Conservation (phyloP, 495 filamentous ascomycete species). For the Beverwykella pulmonaria region DNA sequence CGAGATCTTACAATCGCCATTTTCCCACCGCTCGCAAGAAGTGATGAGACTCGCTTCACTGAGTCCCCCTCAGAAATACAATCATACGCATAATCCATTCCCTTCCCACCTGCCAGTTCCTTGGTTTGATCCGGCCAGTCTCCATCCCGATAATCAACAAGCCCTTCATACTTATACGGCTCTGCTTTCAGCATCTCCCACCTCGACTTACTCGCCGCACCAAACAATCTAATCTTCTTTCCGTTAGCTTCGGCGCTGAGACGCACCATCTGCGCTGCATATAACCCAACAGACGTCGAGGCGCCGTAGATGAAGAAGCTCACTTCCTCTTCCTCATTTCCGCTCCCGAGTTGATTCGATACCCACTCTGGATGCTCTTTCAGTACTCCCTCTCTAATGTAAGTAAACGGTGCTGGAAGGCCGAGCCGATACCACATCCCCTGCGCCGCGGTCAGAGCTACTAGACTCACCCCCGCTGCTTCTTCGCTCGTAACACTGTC, state of each 20-base stretch:
- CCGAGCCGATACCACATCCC: conserved; percentile 45
- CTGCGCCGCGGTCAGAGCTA: conserved; percentile 44
- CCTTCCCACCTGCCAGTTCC: conserved; percentile 37
- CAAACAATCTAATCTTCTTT: conserved; percentile 41
- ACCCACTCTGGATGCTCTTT: conserved; percentile 22
- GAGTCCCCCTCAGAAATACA: conserved; percentile 49
- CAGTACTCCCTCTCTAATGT: conserved; percentile 8
- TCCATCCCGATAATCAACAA: conserved; percentile 60
- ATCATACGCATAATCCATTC: conserved; percentile 45
- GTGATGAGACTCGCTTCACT: conserved; percentile 18
- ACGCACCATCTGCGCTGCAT: conserved; percentile 47
- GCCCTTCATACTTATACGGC: conserved; percentile 52
- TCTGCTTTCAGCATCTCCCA: conserved; percentile 35
- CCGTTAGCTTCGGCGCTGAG: conserved; percentile 27
- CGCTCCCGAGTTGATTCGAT: background rate
- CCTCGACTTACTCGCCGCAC: conserved; percentile 41
- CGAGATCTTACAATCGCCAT: conserved; percentile 45
- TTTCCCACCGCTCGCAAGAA: conserved; percentile 21
- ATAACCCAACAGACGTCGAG: conserved; percentile 49
- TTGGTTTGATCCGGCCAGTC: conserved; percentile 58
- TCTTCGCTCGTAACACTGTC: conserved; percentile 38
- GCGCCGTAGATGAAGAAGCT: conserved; percentile 49
- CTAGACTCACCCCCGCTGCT: conserved; percentile 44
- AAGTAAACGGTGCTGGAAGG: conserved; percentile 42
- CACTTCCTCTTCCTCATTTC: background rate